phyloP scores from a whole-genome alignment of 495 filamentous ascomycete species.

The Jackrogersella minutella region DNA sequence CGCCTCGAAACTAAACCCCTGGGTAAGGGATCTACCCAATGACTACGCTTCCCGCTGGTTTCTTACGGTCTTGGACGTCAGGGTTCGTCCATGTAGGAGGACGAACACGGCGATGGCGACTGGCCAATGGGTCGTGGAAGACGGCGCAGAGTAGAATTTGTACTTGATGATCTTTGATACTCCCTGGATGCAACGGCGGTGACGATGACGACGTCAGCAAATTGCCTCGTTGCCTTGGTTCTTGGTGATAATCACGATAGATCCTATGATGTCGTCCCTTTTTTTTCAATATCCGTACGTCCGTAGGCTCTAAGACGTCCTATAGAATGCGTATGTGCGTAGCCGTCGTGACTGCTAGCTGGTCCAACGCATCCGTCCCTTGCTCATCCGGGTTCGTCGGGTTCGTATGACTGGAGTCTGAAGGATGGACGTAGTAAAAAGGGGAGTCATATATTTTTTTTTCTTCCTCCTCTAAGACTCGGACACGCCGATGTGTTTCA shows the following conservation, averaged over 20 bases:
- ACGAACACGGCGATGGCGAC: neutral
- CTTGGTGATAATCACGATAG: neutral
- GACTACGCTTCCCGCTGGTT: neutral
- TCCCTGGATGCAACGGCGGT: neutral
- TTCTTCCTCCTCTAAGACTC: no score
- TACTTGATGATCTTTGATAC: constrained; percentile 8
- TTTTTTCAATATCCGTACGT: no score
- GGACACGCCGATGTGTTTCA: no score
- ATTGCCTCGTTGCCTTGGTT: neutral
- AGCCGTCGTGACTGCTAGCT: constrained; percentile 15
- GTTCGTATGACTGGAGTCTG: neutral
- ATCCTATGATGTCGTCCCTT: no score
- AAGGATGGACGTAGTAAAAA: no score
- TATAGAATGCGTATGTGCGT: constrained; percentile 4
- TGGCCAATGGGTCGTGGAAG: constrained; percentile 7
- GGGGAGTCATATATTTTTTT: no score
- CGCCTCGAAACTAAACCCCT: constrained; percentile 15
- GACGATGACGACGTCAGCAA: no score
- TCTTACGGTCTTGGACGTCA: constrained; percentile 13
- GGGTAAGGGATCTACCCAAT: constrained; percentile 8
- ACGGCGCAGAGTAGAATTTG: neutral
- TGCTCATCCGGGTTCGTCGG: constrained; percentile 15
- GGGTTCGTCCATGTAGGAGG: constrained; percentile 15
- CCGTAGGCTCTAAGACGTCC: neutral
- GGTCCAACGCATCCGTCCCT: constrained; percentile 1